phyloP scores from a whole-genome alignment of 108 stramenopile species.

The Cyclostephanos tholiformis region DNA sequence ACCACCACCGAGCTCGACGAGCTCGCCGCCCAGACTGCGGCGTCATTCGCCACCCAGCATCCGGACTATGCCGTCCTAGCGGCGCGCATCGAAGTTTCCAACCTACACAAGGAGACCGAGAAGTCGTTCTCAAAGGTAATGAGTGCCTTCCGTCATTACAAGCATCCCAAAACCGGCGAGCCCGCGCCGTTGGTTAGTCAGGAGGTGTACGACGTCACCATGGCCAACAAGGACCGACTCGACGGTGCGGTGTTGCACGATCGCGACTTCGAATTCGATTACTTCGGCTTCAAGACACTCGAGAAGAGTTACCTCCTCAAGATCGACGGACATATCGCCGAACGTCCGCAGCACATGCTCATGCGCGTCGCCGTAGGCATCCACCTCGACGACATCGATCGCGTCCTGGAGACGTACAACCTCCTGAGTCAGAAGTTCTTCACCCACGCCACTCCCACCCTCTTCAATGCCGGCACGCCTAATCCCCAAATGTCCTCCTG shows the following conservation, averaged over 20 bases:
- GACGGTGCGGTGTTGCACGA: constrained; percentile 90
- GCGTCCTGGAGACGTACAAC: constrained; percentile 95
- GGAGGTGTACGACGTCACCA: constrained; percentile 80
- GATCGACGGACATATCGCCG: constrained; percentile 90
- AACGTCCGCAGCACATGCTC: constrained; percentile 97
- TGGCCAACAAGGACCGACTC: constrained; percentile 83
- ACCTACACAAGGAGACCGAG: constrained; percentile 96
- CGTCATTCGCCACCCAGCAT: constrained; percentile 98
- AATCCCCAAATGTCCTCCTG: constrained; percentile 98
- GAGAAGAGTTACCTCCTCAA: constrained; percentile 96
- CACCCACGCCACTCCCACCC: constrained; percentile 99
- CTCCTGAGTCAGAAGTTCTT: constrained; percentile 93
- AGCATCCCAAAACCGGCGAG: constrained; percentile 92
- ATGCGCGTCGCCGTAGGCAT: constrained; percentile 99
- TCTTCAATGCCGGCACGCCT: constrained; percentile 97
- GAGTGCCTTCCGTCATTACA: constrained; percentile 78
- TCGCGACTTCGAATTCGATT: constrained; percentile 97
- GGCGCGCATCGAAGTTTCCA: constrained; percentile 96
- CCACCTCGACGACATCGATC: constrained; percentile 91
- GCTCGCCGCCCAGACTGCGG: constrained; percentile 99
- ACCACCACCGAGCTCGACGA: constrained; percentile 97
- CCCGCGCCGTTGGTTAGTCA: constrained; percentile 88
- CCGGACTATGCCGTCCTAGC: constrained; percentile 98
- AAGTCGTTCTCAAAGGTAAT: constrained; percentile 90
- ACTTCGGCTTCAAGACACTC: constrained; percentile 99